Evolutionary conservation across 164 flowering plant species (phyloP).

Genomic region (Vitis amurensis): DNA sequence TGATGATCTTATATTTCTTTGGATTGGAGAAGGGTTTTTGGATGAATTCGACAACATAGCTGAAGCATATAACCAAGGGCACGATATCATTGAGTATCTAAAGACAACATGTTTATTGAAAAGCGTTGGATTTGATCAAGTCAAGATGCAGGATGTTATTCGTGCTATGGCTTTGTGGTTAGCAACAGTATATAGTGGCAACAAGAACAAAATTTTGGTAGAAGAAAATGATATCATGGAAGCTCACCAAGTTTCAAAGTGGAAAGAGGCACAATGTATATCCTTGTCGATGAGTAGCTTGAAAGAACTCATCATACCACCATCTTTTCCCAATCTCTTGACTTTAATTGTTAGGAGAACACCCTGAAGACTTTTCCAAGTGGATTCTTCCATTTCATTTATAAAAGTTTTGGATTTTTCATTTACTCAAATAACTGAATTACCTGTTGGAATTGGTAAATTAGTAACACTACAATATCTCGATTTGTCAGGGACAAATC

Average conservation of each 20-base stretch:
- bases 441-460: neutral
- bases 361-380: neutral
- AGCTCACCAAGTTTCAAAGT: no score
- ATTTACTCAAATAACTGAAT: neutral
- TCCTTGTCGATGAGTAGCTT: neutral
- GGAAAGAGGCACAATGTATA: neutral
- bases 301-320: neutral
- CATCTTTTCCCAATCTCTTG: neutral
- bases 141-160: slow-evolving; percentile 18
- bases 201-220: no score
- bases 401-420: slow-evolving; percentile 12
- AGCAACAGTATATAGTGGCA: neutral
- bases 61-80: neutral
- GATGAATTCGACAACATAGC: neutral
- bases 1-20: no score
- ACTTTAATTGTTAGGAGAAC: neutral
- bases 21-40: slow-evolving; percentile 1
- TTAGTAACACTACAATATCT: neutral
- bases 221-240: neutral
- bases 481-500: neutral
- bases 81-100: slow-evolving; percentile 1
- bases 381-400: neutral
- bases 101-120: slow-evolving; percentile 4
- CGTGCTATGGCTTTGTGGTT: slow-evolving; percentile 25
- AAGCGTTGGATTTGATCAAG: neutral